Percentiles rank a stretch among this genome's conserved stretches.
phyloP scores from a whole-genome alignment of 2,329 filamentous ascomycete species.

The Ceratocystiopsis sp. region DNA sequence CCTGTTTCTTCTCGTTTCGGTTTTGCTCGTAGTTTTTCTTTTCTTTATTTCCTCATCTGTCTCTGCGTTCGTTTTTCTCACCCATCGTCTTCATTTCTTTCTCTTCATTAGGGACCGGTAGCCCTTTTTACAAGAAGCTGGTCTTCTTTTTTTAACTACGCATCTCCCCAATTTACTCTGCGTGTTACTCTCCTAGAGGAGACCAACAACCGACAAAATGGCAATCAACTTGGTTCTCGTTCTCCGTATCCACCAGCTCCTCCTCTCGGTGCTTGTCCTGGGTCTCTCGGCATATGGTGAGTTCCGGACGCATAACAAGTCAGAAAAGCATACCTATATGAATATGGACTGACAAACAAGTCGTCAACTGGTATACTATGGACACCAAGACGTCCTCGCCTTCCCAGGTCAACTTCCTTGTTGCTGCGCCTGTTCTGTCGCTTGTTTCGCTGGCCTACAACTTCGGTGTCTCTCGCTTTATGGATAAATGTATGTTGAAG shows the following conservation, averaged over 20 bases:
- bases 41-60: constrained; percentile 1
- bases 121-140: constrained; percentile 8
- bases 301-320: background rate
- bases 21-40: constrained; percentile 3
- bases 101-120: constrained; percentile 10
- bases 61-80: constrained; percentile 4
- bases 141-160: constrained; percentile 5
- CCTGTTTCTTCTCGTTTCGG: constrained; percentile 1
- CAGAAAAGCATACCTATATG: no score
- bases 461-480: constrained; percentile 29
- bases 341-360: constrained; percentile 17
- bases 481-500: constrained; percentile 7
- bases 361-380: constrained; percentile 41
- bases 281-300: constrained; percentile 32
- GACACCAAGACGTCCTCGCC: constrained; percentile 38
- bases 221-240: constrained; percentile 20
- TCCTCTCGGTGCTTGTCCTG: constrained; percentile 29
- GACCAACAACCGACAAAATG: constrained; percentile 18
- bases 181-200: no score
- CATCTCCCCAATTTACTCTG: no score
- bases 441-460: constrained; percentile 37
- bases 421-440: constrained; percentile 36
- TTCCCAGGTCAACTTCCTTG: constrained; percentile 37
- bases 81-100: constrained; percentile 7
- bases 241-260: constrained; percentile 27